Base-by-base conservation (phyloP, 768 basidiomycete species). In the Tulasnella calospora region DNA sequence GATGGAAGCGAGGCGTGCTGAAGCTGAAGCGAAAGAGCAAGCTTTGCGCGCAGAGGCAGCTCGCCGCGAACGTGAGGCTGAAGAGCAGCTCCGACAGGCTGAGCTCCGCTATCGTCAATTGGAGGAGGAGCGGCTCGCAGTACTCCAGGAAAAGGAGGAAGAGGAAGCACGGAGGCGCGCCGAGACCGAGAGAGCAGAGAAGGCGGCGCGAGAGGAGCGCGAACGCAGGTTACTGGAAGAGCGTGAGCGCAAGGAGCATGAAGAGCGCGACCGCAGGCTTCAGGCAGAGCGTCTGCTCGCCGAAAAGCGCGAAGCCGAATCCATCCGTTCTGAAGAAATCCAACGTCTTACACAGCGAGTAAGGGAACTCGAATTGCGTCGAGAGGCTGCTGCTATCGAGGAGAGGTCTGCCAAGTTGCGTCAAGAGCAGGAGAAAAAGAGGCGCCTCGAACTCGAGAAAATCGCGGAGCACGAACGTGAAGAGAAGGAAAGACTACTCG, bases 311-410 rank as follows among this genome's bases (percentile, higher is more conserved):
- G 77, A 78, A 46, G 30, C 71, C 40, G 51, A 61, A n/a, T 30
- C 38, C 23, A 71, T 71, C 23, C 77, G 55, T 12, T 21, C 46
- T 21, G 77, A 41, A 21, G 77, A 78, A 38, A 57, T 78, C 69
- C 69, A 78, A 21, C 40, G 61, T 35, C 69, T 78, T 17, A 41
- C 27, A 0, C 71, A 71, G 77, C 38, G 51, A 33, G 69, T 78
- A 30, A n/a, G 71, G 55, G 77, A 78, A 55, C 67, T 78, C 30
- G 69, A 78, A 46, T 38, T 78, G 36, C 69, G 71, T 27, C 41
- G 55, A 13, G 71, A 73, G 77, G 36, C 71, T 3, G 70, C 70
- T 30, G 40, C 36, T 21, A 78, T 78, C 40, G 77, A 78, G 77
- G 71, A 78, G 69, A 17, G 46, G 33, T 33, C 77, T 15, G 70